Evolutionary conservation across 2,329 filamentous ascomycete genomes (phyloP).

Genomic region (Cercospora berteroae): DNA sequence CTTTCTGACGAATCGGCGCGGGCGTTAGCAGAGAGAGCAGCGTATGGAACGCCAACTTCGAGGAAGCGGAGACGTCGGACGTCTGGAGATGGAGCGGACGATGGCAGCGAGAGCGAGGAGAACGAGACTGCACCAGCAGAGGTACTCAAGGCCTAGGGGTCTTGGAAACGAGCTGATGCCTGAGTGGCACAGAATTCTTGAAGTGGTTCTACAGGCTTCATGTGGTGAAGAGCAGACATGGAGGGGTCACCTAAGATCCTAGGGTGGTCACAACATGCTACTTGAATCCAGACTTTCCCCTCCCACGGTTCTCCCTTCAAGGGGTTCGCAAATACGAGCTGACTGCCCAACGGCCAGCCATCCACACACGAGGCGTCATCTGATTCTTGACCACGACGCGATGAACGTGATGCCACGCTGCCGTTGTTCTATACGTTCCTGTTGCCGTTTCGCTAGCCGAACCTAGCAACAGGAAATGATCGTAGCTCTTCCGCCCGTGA

Average conservation of each 20-base stretch:
- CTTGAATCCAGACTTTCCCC: neutral
- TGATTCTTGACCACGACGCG: neutral
- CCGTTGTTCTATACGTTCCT: neutral
- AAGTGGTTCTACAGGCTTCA: neutral
- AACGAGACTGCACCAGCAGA: neutral
- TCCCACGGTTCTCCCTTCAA: neutral
- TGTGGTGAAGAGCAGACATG: neutral
- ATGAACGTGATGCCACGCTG: neutral
- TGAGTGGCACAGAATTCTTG: neutral
- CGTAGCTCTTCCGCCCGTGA: neutral
- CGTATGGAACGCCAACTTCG: neutral
- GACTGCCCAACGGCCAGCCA: neutral
- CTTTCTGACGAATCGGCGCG: neutral
- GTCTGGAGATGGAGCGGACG: slow-evolving; percentile 18
- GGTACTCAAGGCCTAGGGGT: neutral
- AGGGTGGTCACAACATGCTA: neutral
- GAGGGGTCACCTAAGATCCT: neutral
- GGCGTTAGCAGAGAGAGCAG: slow-evolving; percentile 8
- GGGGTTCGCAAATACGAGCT: neutral
- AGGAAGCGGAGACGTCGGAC: slow-evolving; percentile 20
- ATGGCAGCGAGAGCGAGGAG: slow-evolving; percentile 7
- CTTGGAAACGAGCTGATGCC: neutral
- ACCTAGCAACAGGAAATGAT: neutral
- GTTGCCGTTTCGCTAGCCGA: neutral
- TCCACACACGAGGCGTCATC: neutral